These are phyloP conservation scores for Vitis rotundifolia DNA, from an alignment of 164 flowering plant species.

Conservation along the genomic window DNA sequence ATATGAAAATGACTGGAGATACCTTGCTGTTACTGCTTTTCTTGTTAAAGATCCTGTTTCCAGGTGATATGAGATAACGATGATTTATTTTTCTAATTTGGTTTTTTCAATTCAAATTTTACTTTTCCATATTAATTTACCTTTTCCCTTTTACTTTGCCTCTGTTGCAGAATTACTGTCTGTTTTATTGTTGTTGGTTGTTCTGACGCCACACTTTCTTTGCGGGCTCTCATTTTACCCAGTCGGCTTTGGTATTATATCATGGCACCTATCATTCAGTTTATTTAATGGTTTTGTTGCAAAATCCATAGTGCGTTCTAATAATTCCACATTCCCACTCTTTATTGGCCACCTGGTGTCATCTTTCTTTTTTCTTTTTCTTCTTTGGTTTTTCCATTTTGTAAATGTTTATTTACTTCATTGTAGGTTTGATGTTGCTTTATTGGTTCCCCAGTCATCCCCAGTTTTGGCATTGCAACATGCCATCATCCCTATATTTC, in stretches of 20 bases:
- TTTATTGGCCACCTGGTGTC: neutral
- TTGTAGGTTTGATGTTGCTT: conserved; percentile 94
- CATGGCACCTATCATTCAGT: neutral
- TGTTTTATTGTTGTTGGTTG: conserved; percentile 88
- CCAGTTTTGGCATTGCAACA: conserved; percentile 89
- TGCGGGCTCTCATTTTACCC: conserved; percentile 88
- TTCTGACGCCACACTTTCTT: conserved; percentile 84
- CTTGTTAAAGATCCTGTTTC: conserved; percentile 62
- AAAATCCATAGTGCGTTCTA: neutral
- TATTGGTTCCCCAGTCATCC: conserved; percentile 61
- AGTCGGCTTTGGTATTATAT: conserved; percentile 69
- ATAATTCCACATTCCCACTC: neutral
- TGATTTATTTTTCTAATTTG: neutral
- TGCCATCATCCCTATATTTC: conserved; percentile 49
- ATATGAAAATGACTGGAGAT: conserved; percentile 93
- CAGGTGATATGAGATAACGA: conserved; percentile 42
- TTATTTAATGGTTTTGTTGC: neutral
- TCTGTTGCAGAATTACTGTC: conserved; percentile 59
- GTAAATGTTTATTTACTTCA: conserved; percentile 2
- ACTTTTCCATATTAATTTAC: neutral
- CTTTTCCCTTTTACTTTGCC: neutral
- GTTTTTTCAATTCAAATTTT: neutral
- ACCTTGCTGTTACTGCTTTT: conserved; percentile 92
- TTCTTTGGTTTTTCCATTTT: neutral
- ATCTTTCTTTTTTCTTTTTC: neutral